Base-by-base conservation (phyloP, 1,284 basidiomycete species). In the Ceratobasidium sp. region DNA sequence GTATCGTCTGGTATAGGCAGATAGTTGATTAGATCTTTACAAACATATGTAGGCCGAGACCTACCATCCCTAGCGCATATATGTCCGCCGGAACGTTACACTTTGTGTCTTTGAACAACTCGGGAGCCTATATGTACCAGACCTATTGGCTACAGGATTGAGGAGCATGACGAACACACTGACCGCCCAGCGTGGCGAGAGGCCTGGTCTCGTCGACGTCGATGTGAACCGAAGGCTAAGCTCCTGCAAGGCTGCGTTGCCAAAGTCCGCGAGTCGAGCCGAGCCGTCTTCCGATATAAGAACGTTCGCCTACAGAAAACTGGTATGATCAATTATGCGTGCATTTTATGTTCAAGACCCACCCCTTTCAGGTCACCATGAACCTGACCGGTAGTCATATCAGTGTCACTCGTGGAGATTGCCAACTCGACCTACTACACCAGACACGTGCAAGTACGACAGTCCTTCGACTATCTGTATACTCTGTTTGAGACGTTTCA, bases 341-440 rank as follows among this genome's bases (percentile, higher is more conserved):
- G 20, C n/a, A 13, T 28, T 9, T 4, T 15, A 7, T 2, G 9
- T 23, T 33, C 33, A 33, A n/a, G n/a, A 50, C 70, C 20, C n/a
- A 73, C 70, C 2, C 20, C 70, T 46, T 73, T 73, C 5, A 73
- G 46, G 44, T 73, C 70, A 12, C 70, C 70, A 50, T 73, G 70
- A 48, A 73, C 44, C 70, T 73, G 20, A 26, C 0, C 23, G 28
- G 1, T 13, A 52, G 15, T 10, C 5, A 48, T 20, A 3, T 54
- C 15, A 23, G 10, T n/a, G 33, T 33, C 4, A 33, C 33, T 33
- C n/a, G n/a, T n/a, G n/a, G n/a, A n/a, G n/a, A n/a, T n/a, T n/a
- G n/a, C n/a, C n/a, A n/a, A n/a, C n/a, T 10, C 28, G 1, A 17
- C 66, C 54, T 10, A 52, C 50, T 17, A 54, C 15, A 3, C 33